Evolutionary conservation across 2,329 filamentous ascomycete species (phyloP).

Genomic region (Colletotrichum lini): DNA sequence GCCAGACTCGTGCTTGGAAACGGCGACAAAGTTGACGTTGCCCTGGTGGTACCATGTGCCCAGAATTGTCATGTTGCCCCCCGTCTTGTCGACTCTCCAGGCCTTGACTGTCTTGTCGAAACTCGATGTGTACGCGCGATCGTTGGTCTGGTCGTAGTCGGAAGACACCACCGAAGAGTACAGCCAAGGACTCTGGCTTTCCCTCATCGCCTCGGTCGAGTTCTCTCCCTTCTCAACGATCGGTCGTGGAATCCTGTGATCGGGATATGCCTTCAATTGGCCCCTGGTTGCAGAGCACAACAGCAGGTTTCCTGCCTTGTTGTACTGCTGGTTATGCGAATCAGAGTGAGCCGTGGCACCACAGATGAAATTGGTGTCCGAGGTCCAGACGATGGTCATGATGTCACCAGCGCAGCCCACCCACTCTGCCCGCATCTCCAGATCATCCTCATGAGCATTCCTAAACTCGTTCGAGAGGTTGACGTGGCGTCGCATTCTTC

Average conservation of each 20-base stretch:
- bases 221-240: constrained; percentile 68
- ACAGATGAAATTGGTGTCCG: constrained; percentile 68
- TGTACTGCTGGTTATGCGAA: constrained; percentile 75
- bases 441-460: constrained; percentile 64
- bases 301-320: constrained; percentile 74
- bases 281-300: constrained; percentile 64
- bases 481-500: constrained; percentile 56
- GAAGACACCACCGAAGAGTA: constrained; percentile 76
- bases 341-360: constrained; percentile 76
- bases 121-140: constrained; percentile 70
- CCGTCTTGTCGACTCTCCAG: constrained; percentile 62
- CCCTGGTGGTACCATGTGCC: constrained; percentile 71
- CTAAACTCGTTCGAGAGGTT: constrained; percentile 63
- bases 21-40: constrained; percentile 74
- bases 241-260: constrained; percentile 71
- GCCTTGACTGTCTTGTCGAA: constrained; percentile 74
- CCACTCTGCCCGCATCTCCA: constrained; percentile 68
- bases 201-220: constrained; percentile 68
- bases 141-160: constrained; percentile 63
- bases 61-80: constrained; percentile 58
- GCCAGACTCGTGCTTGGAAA: constrained; percentile 62
- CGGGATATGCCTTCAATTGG: constrained; percentile 65
- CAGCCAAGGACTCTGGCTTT: constrained; percentile 73
- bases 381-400: constrained; percentile 70
- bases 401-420: constrained; percentile 75